Base-by-base conservation (phyloP, 306 rosid species). In the Glycyrrhiza uralensis region DNA sequence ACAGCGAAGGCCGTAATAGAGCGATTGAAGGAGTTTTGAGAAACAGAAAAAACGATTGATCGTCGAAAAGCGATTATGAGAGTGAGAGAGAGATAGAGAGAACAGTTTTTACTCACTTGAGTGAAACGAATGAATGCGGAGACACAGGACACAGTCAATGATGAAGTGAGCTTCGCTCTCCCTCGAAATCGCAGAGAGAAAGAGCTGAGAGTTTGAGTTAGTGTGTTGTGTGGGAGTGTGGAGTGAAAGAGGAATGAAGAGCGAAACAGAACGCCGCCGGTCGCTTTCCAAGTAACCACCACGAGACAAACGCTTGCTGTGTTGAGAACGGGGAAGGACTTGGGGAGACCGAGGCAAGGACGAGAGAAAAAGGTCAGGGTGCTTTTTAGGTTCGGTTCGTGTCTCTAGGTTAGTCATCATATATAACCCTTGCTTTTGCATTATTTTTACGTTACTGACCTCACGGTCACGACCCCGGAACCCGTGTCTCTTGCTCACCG, bases 241-340 rank as follows among this genome's bases (percentile, higher is more conserved):
- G 4, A 7, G 12, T 4, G n/a, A 45, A n/a, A 15, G 18, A 42
- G 0, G 56, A 57, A 6, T 12, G 36, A 47, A 15, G 19, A 74
- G 24, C 3, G 5, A 32, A 44, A 7, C 7, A 14, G 4, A 56
- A 72, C 87, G 83, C 81, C 86, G 85, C 78, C 74, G 83, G 82
- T 64, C 46, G 10, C 51, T 55, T 41, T 36, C 76, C n/a, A 5
- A 20, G 57, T 36, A 56, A 47, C 9, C 42, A 45, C 66, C 68
- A 74, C 72, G 66, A 71, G 81, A 75, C 79, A 70, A 44, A 68
- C 80, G 76, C 80, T 46, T 78, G 76, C 80, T 46, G 52, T 30
- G 79, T 49, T 46, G 67, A 60, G 57, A 38, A 35, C 11, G 39
- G 67, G 32, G 66, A 44, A 4, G 61, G 30, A 44, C 64, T 59